Percentiles rank a stretch among this genome's conserved stretches.
phyloP scores from a whole-genome alignment of 768 basidiomycete species.

The Termitomyces titanicus region DNA sequence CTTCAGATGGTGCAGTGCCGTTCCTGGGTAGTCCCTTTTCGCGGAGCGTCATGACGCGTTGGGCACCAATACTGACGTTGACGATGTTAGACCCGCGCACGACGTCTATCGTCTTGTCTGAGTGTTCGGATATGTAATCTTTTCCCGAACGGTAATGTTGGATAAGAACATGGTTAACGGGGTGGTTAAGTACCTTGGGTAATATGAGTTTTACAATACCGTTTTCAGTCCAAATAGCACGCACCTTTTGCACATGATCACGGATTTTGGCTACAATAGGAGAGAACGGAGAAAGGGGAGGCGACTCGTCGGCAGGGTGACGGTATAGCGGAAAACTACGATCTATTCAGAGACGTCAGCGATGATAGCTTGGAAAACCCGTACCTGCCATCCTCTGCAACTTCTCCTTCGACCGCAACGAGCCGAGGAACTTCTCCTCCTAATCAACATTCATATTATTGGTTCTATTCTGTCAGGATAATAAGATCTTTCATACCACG shows the following conservation, averaged over 20 bases:
- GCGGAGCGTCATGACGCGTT: slow-evolving; percentile 73
- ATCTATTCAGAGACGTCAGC: not conserved
- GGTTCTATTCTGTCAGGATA: not conserved
- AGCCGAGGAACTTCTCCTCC: slow-evolving; percentile 72
- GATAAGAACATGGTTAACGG: slow-evolving; percentile 81
- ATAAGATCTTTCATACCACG: slow-evolving; percentile 42
- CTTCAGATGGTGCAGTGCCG: slow-evolving; percentile 6
- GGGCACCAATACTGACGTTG: slow-evolving; percentile 79
- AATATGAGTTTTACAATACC: not conserved
- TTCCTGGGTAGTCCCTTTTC: slow-evolving; percentile 43
- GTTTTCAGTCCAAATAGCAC: not conserved
- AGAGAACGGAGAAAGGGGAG: slow-evolving; percentile 62
- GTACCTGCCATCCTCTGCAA: slow-evolving; percentile 42
- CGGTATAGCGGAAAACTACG: slow-evolving; percentile 74
- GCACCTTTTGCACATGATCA: slow-evolving; percentile 51
- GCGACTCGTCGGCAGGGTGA: slow-evolving; percentile 78
- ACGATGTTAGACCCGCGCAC: slow-evolving; percentile 71
- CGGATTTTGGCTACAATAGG: slow-evolving; percentile 66
- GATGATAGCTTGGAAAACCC: not conserved
- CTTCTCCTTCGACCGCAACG: slow-evolving; percentile 58
- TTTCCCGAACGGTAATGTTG: slow-evolving; percentile 76
- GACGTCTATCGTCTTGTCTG: slow-evolving; percentile 84
- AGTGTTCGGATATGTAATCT: slow-evolving; percentile 85
- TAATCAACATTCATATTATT: slow-evolving; percentile 20
- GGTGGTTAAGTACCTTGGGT: slow-evolving; percentile 42